Base-by-base conservation (phyloP, 1,284 basidiomycete genomes). In the Cutaneotrichosporon sp. region DNA sequence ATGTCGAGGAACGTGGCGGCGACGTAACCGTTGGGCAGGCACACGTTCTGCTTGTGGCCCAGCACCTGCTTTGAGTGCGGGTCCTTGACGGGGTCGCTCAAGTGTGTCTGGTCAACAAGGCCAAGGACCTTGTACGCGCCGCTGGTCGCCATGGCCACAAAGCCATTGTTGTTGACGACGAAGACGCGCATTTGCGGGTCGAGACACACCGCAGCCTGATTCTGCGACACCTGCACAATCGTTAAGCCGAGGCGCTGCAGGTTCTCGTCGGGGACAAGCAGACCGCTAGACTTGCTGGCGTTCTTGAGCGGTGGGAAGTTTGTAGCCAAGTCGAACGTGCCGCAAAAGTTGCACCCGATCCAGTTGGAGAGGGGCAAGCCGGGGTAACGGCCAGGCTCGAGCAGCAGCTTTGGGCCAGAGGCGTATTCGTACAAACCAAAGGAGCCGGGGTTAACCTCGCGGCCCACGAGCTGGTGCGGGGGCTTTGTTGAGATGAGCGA, bases 351-450 rank as follows among this genome's bases (percentile, higher is more conserved):
- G 52, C 55, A 57, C 0, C 55, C 55, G 41, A 57, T 26, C 55
- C 55, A 57, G 52, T 57, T 57, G 36, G 48, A 15, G 9, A 57
- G 15, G 1, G 55, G 55, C 5, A 50, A 15, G n/a, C 55, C 51
- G 2, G 55, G 55, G 49, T 57, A 57, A 13, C 55, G 55, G 8
- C 55, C 55, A 1, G 55, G 52, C 30, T 57, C 12, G 45, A 57
- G 52, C 41, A 57, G 39, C 8, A 57, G 23, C 49, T 54, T 51
- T 48, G 55, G 55, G 8, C 46, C 42, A 1, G 51, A 53, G 9
- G 45, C 55, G 20, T 45, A 57, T 37, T 57, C 55, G 52, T 51
- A 57, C n/a, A 57, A 36, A 14, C 55, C 55, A 30, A 57, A 57
- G 8, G 45, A 48, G 14, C 55, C 55, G 13, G 55, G 55, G 45